Evolutionary conservation across 2,329 filamentous ascomycete genomes (phyloP), one percentile per base, ranked within the genome.

Genomic region (Truncatella angustata): DNA sequence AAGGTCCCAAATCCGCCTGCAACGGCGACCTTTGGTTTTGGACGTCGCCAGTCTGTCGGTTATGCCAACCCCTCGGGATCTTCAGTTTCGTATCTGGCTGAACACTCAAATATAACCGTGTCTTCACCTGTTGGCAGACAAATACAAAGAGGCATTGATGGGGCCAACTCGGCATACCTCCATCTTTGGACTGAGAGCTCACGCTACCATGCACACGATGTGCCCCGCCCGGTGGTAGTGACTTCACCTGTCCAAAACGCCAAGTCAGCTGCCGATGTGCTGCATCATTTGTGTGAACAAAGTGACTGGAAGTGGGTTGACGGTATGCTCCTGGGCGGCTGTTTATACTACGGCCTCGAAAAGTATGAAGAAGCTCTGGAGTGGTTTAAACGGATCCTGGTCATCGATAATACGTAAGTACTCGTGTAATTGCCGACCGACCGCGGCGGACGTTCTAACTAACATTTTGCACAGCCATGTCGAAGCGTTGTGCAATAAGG

Each of bases 401-500:
- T 70, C 39, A 60, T 86, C 48, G 79, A 86, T 62, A 68, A 77
- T 43, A 79, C 73, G 82, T 85, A 71, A 66, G 76, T 69, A 18
- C 32, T 20, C 9, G 12, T 10, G 16, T 35, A 46, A 18, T 10
- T n/a, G 3, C 14, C 9, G 2, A 24, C 28, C 16, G 23, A 11
- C 60, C 23, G 43, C 50, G n/a, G 18, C 36, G 23, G 39, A 11
- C 9, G 21, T 36, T 10, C 20, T 21, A 40, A 7, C 32, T 45
- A 4, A 62, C 66, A 47, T 54, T 57, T 55, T 42, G 14, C 11
- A 5, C 61, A 90, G 87, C 61, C 90, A 97, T 67, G 88, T 97
- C 45, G 94, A 99, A 73, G 91, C 93, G 20, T 87, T 94, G 39
- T 96, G 93, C 20, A 97, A 97, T 67, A 82, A 95, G 55, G 94